Conservation (phyloP, 441 rosid species). For the Adansonia grandidieri region DNA sequence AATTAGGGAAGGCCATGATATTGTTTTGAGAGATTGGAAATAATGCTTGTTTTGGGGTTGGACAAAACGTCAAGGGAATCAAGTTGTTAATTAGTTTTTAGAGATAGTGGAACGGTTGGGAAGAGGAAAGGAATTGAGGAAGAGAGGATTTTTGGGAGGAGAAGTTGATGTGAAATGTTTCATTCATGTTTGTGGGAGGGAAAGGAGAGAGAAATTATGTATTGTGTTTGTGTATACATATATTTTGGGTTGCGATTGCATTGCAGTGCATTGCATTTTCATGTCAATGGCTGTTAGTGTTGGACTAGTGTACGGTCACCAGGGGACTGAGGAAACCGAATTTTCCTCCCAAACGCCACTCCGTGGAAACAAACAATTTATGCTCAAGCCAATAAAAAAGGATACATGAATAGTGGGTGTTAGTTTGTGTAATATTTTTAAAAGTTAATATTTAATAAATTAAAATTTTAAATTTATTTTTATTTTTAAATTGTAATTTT, state of each 20-base stretch:
- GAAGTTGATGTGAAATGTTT: background rate
- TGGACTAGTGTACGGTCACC: background rate
- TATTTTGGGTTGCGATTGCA: background rate
- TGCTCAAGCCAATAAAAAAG: background rate
- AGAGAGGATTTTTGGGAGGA: constrained; percentile 32
- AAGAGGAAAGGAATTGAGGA: constrained; percentile 29
- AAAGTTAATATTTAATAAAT: too few relatives aligned
- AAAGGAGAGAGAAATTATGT: background rate
- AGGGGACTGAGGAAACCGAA: background rate
- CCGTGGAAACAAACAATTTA: background rate
- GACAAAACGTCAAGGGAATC: background rate
- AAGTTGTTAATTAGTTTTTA: background rate
- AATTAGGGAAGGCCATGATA: constrained; percentile 23
- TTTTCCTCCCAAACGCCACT: background rate
- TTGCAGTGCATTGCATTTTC: too few relatives aligned
- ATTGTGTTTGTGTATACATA: background rate
- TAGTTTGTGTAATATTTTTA: too few relatives aligned
- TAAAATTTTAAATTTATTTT: too few relatives aligned
- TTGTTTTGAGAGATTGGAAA: background rate
- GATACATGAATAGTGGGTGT: too few relatives aligned
- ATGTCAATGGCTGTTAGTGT: background rate
- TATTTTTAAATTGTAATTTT: too few relatives aligned
- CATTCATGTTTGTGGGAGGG: background rate
- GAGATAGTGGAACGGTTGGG: background rate
- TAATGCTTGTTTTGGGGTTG: background rate